A percentile compares a stretch with the other conserved stretches of the same genome.
phyloP scores from a whole-genome alignment of 768 basidiomycete species.

The Chiua virens region DNA sequence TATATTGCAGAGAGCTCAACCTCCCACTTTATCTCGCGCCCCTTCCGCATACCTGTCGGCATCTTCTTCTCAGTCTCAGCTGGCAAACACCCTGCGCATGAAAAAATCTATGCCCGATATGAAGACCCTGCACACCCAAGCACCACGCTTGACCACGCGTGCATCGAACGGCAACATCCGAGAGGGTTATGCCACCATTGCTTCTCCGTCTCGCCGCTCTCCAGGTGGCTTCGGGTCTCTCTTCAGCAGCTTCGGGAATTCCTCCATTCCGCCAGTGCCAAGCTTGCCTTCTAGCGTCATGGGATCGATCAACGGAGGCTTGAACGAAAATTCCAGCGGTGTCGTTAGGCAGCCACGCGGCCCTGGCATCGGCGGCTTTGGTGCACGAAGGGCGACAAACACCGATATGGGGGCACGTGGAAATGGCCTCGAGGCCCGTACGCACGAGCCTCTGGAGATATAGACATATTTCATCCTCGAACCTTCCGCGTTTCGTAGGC shows the following conservation, averaged over 20 bases:
- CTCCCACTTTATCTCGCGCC: slow-evolving; percentile 68
- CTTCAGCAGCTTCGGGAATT: slow-evolving; percentile 46
- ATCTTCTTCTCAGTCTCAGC: slow-evolving; percentile 43
- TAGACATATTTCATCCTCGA: slow-evolving; percentile 32
- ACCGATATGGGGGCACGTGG: slow-evolving; percentile 50
- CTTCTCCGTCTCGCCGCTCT: slow-evolving; percentile 75
- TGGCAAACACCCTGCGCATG: slow-evolving; percentile 63
- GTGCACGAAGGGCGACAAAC: slow-evolving; percentile 45
- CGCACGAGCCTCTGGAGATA: slow-evolving; percentile 86
- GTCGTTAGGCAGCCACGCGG: slow-evolving; percentile 87
- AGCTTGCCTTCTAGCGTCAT: slow-evolving; percentile 62
- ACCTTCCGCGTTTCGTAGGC: slow-evolving; percentile 10
- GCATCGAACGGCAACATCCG: slow-evolving; percentile 89
- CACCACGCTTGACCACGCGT: slow-evolving; percentile 75
- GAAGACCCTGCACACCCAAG: slow-evolving; percentile 79
- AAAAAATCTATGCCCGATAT: slow-evolving; percentile 99
- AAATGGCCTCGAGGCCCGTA: slow-evolving; percentile 74
- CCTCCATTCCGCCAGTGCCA: slow-evolving; percentile 72
- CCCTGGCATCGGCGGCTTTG: slow-evolving; percentile 76
- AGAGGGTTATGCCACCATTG: slow-evolving; percentile 82
- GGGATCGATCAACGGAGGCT: slow-evolving; percentile 43
- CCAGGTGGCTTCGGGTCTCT: slow-evolving; percentile 71
- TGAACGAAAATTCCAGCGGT: slow-evolving; percentile 41
- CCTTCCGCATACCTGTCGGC: slow-evolving; percentile 79
- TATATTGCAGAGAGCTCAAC: slow-evolving; percentile 42